Evolutionary conservation across 495 filamentous ascomycete species (phyloP), one percentile per base, ranked within the genome.

Genomic region (Xylaria acuta): DNA sequence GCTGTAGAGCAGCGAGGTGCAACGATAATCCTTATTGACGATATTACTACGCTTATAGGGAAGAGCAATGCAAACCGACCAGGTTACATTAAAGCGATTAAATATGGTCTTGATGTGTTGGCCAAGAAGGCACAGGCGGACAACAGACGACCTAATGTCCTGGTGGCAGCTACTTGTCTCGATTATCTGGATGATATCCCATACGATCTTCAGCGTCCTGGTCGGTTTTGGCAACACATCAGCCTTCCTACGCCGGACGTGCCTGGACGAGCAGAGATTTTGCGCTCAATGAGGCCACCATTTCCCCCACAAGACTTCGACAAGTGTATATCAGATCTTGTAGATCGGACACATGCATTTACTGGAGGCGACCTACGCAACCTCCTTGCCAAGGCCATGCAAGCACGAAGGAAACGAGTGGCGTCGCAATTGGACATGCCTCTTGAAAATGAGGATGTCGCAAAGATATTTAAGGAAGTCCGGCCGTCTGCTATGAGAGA

Each of bases 401-500:
- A 78, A 68, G 64, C 69, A 67, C 72, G 67, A 71, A 73, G 70
- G 62, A 72, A 75, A 73, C 71, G 77, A 67, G 64, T 73, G 14
- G 66, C 67, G n/a, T 59, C 53, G 0, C 76, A 67, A 27, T 71
- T 73, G 4, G 74, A 71, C 40, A 49, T 40, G 30, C 65, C 75
- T 69, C 72, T 84, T 25, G 75, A 77, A 47, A 76, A 80, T 64
- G 76, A 82, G 0, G 87, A 88, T 74, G 80, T 86, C 63, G 74
- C 81, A 18, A 76, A 80, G 63, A 83, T 84, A 40, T 79, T 86
- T 18, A 78, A 80, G 1, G 72, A 83, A 14, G 80, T 90, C 53
- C 88, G 90, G 11, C 95, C 96, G 18, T 94, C 91, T 14, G 93
- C 94, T 2, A 97, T 99, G 91, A 89, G 92, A 75, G 96, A 97